A percentile compares a stretch with the other conserved stretches of the same genome.
These are phyloP conservation scores for Ophiostoma sp. DNA, from an alignment of 2,329 filamentous ascomycete species.

Conservation along the genomic window DNA sequence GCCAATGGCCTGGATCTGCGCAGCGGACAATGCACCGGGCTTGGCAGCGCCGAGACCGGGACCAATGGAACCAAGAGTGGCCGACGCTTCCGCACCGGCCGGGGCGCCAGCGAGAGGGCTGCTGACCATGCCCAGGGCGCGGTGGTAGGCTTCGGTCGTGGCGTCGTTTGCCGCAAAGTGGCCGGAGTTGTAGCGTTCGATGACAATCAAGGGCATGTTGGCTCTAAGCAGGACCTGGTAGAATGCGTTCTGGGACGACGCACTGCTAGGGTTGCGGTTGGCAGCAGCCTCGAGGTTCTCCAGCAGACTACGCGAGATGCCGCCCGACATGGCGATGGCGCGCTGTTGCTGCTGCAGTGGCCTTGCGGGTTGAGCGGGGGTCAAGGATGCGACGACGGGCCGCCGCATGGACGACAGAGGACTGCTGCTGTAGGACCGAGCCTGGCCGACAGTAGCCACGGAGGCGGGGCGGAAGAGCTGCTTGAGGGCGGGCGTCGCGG, in stretches of 20 bases:
- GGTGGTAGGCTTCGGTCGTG: constrained; percentile 72
- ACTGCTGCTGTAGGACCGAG: constrained; percentile 21
- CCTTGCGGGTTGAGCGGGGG: constrained; percentile 18
- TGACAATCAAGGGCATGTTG: constrained; percentile 87
- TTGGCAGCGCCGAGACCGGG: constrained; percentile 12
- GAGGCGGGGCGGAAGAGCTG: constrained; percentile 15
- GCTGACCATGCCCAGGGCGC: constrained; percentile 54
- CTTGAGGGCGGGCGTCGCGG: constrained; percentile 10
- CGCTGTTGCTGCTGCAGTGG: constrained; percentile 19
- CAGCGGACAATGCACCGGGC: constrained; percentile 39
- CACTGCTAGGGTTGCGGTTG: constrained; percentile 84
- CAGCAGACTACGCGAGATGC: constrained; percentile 59
- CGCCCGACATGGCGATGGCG: constrained; percentile 33
- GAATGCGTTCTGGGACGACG: constrained; percentile 85
- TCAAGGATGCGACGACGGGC: constrained; percentile 16
- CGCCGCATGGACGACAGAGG: constrained; percentile 9
- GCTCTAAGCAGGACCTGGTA: constrained; percentile 86
- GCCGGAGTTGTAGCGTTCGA: constrained; percentile 83
- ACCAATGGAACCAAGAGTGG: constrained; percentile 18
- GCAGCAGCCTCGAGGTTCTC: constrained; percentile 85
- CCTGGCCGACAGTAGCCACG: background rate
- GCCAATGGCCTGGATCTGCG: constrained; percentile 70
- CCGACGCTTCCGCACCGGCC: constrained; percentile 9
- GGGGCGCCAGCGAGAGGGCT: constrained; percentile 6
- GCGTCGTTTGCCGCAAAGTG: constrained; percentile 74